phyloP scores from a whole-genome alignment of 768 basidiomycete genomes.

The Podaxis mareebaensis region DNA sequence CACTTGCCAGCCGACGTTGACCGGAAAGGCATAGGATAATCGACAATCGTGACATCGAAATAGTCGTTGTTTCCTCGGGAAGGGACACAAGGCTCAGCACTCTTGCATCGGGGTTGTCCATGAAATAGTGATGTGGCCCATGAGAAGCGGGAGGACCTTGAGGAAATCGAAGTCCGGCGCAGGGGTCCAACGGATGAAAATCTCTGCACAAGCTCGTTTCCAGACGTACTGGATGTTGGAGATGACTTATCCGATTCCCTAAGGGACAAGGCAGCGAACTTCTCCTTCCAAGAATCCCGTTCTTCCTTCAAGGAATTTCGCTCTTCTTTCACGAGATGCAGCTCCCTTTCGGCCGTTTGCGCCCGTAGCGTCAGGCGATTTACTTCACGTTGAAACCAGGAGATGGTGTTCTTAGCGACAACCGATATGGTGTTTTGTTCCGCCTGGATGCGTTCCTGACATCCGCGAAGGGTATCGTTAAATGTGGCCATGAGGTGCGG shows the following conservation, averaged over 20 bases:
- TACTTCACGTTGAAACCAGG: neutral
- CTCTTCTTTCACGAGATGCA: neutral
- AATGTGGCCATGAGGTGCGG: neutral
- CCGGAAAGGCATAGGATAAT: neutral
- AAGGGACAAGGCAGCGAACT: neutral
- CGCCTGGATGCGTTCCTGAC: conserved; percentile 1
- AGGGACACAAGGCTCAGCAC: conserved; percentile 5
- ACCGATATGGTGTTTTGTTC: neutral
- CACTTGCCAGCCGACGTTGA: neutral
- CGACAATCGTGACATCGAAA: conserved; percentile 8
- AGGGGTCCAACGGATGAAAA: conserved; percentile 5
- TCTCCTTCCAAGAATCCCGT: neutral
- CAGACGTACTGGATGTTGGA: neutral
- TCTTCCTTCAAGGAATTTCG: neutral
- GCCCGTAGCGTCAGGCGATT: neutral
- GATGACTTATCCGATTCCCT: neutral
- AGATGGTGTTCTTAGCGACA: neutral
- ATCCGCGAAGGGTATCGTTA: neutral
- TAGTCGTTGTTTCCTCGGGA: neutral
- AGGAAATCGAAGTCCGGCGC: neutral
- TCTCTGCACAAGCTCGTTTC: neutral
- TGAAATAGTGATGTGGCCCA: neutral
- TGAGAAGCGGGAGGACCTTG: neutral
- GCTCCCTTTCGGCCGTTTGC: neutral
- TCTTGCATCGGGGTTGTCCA: neutral